phyloP scores from a whole-genome alignment of 2,329 filamentous ascomycete genomes.

The Talaromyces sp. region DNA sequence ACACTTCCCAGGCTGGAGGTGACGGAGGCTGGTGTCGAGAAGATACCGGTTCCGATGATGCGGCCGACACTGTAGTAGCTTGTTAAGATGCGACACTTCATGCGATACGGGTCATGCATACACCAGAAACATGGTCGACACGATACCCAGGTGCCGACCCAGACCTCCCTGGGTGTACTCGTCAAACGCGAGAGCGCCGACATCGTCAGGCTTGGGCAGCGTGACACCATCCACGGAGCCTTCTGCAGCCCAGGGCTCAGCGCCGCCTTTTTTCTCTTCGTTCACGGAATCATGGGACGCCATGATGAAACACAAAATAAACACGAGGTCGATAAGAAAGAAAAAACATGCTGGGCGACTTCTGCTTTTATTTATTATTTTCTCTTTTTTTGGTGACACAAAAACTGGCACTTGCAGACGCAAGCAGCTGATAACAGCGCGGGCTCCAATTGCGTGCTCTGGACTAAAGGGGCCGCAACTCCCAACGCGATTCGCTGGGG shows the following conservation, averaged over 20 bases:
- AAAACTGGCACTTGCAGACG: background rate
- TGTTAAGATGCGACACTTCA: background rate
- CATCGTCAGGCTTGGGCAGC: slow-evolving; percentile 2
- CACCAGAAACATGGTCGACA: slow-evolving; percentile 20
- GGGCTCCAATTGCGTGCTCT: slow-evolving; percentile 12
- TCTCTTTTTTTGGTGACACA: background rate
- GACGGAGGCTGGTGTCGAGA: slow-evolving; percentile 55
- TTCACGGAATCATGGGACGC: slow-evolving; percentile 1
- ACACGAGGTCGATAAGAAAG: background rate
- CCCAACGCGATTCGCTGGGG: background rate
- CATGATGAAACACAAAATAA: background rate
- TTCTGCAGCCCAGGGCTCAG: slow-evolving; percentile 1
- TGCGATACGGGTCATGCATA: slow-evolving; percentile 10
- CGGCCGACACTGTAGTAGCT: slow-evolving; percentile 30
- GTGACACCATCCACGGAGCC: background rate
- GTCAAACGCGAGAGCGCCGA: slow-evolving; percentile 17
- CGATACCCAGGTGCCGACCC: slow-evolving; percentile 18
- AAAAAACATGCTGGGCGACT: background rate
- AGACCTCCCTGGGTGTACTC: slow-evolving; percentile 19
- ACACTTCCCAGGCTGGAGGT: slow-evolving; percentile 52
- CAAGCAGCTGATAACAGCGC: slow-evolving; percentile 9
- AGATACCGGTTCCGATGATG: slow-evolving; percentile 43
- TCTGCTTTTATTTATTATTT: background rate
- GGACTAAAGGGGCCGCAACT: background rate
- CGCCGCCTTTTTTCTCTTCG: slow-evolving; percentile 2